Conservation (phyloP, 2,329 filamentous ascomycete genomes). For the Metarhizium anisopliae region DNA sequence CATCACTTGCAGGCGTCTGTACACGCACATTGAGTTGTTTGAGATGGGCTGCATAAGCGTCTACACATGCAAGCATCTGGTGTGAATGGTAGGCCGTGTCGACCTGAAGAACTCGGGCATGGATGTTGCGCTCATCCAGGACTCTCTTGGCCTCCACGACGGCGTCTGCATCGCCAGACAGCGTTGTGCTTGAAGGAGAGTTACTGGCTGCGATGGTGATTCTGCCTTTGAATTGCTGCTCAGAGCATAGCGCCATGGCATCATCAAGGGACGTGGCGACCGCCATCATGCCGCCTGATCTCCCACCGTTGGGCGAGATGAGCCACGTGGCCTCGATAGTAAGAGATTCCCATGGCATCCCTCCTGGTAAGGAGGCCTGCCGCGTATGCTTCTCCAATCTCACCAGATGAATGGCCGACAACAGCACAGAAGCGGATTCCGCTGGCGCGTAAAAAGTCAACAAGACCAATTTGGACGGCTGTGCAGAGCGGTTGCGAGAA, state of each 20-base stretch:
- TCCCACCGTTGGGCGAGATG: neutral
- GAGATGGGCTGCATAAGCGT: conserved; percentile 5
- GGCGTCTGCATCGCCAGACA: conserved; percentile 22
- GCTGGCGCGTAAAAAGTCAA: conserved; percentile 19
- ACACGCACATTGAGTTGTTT: too few relatives aligned
- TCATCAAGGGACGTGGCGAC: conserved; percentile 9
- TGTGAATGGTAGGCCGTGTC: conserved; percentile 32
- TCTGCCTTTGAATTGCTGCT: conserved; percentile 13
- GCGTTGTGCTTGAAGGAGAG: conserved; percentile 13
- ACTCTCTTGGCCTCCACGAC: conserved; percentile 15
- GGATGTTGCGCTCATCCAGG: conserved; percentile 17
- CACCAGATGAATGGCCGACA: conserved; percentile 31
- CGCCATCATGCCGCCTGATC: conserved; percentile 13
- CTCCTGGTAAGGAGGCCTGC: conserved; percentile 10
- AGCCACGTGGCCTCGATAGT: neutral
- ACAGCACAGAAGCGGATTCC: conserved; percentile 18
- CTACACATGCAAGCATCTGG: conserved; percentile 22
- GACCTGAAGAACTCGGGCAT: conserved; percentile 20
- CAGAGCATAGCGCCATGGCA: neutral
- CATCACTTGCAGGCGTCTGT: neutral
- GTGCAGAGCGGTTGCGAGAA: conserved; percentile 16
- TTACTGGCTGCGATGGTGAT: conserved; percentile 18
- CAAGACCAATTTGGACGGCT: conserved; percentile 1
- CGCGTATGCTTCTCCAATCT: conserved; percentile 32
- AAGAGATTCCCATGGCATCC: conserved; percentile 6